These are phyloP conservation scores for Cenchrus americanus DNA, from an alignment of 176 grass and related monocot genomes.

Conservation along the genomic window DNA sequence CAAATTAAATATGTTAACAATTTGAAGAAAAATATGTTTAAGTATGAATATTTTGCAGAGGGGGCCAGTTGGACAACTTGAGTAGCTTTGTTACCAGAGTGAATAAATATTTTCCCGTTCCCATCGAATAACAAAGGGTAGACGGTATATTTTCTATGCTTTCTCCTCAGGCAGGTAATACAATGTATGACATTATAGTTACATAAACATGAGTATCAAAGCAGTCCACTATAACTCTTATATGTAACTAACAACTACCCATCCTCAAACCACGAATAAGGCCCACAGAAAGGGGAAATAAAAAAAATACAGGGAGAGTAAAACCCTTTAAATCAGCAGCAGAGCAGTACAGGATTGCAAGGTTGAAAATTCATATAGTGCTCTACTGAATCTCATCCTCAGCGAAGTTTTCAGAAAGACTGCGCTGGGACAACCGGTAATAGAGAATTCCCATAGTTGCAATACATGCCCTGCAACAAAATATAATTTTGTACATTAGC, in stretches of 20 bases:
- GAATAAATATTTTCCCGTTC: not conserved
- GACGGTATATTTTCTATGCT: not conserved
- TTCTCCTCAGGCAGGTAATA: constrained; percentile 31
- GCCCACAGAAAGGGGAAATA: constrained; percentile 12
- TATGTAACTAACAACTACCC: constrained; percentile 38
- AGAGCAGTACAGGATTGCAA: constrained; percentile 27
- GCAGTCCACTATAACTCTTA: constrained; percentile 51
- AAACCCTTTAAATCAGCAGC: constrained; percentile 41
- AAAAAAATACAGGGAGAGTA: constrained; percentile 41
- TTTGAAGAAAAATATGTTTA: not conserved
- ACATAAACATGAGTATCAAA: constrained; percentile 47
- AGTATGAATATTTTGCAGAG: too few species aligned
- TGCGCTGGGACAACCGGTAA: constrained; percentile 83
- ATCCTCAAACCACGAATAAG: constrained; percentile 40
- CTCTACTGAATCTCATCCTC: constrained; percentile 82
- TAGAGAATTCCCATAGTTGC: constrained; percentile 95
- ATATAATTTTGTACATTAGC: constrained; percentile 28
- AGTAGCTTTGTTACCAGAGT: not conserved
- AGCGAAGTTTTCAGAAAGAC: constrained; percentile 63
- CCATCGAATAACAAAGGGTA: not conserved
- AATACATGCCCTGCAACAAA: constrained; percentile 83
- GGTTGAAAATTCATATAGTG: constrained; percentile 11
- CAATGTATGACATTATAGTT: constrained; percentile 30
- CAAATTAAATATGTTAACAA: not conserved
- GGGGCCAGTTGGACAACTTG: not conserved